phyloP scores from a whole-genome alignment of 2,329 filamentous ascomycete genomes.

The Aspergillus udagawae region DNA sequence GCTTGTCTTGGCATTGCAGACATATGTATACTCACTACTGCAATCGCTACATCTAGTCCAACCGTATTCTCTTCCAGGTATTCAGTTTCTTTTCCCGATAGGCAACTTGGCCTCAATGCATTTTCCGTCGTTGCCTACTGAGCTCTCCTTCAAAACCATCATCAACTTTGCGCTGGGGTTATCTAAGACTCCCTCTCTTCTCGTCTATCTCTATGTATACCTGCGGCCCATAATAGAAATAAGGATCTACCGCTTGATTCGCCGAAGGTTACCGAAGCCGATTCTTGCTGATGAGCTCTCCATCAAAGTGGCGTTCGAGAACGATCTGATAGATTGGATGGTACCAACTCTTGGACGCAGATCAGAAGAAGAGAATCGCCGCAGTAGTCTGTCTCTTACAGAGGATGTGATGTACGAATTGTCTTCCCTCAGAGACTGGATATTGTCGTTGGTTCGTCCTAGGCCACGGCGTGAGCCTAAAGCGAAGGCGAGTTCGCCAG shows the following conservation, averaged over 20 bases:
- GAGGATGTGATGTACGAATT: constrained; percentile 39
- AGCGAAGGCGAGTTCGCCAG: constrained; percentile 9
- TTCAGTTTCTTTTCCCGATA: constrained; percentile 35
- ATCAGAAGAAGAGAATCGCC: constrained; percentile 37
- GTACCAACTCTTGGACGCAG: constrained; percentile 38
- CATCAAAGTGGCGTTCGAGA: constrained; percentile 39
- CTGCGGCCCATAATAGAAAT: constrained; percentile 37
- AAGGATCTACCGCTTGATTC: constrained; percentile 38
- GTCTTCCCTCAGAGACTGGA: constrained; percentile 26
- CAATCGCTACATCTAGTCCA: constrained; percentile 41
- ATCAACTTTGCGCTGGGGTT: constrained; percentile 22
- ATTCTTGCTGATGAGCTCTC: constrained; percentile 39
- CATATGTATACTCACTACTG: constrained; percentile 41
- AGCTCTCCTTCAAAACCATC: constrained; percentile 26
- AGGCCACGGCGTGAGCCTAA: constrained; percentile 13
- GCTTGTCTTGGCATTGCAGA: constrained; percentile 37
- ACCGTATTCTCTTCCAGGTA: constrained; percentile 26
- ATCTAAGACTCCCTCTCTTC: constrained; percentile 32
- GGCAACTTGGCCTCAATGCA: constrained; percentile 31
- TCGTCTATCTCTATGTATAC: constrained; percentile 34
- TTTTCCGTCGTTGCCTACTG: constrained; percentile 25
- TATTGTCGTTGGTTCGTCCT: constrained; percentile 29
- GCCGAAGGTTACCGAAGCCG: constrained; percentile 40
- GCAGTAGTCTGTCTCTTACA: constrained; percentile 31
- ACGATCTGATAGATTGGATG: constrained; percentile 43